Conservation (phyloP, 2,329 filamentous ascomycete genomes). For the Sporothrix brunneoviolacea region DNA sequence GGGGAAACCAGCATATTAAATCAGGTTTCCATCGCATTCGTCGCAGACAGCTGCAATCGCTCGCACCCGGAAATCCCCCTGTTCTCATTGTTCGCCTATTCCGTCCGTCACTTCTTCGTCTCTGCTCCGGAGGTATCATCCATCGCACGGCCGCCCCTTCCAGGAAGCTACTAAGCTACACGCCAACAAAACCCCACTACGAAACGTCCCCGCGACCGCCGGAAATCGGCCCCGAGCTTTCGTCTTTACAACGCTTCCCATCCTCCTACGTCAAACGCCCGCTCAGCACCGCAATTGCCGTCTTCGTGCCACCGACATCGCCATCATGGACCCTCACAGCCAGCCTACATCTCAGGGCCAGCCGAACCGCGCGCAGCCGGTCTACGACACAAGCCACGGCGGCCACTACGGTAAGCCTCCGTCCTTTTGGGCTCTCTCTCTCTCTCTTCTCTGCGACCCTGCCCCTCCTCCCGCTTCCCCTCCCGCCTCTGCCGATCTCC, state of each 20-base stretch:
- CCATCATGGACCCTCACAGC: slow-evolving; percentile 49
- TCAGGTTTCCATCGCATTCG: no score
- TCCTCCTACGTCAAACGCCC: neutral
- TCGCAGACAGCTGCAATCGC: neutral
- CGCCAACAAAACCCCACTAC: slow-evolving; percentile 2
- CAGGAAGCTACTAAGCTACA: slow-evolving; percentile 2
- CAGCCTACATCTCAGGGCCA: slow-evolving; percentile 49
- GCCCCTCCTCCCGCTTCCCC: neutral
- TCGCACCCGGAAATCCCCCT: neutral
- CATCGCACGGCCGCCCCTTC: neutral
- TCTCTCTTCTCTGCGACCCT: neutral
- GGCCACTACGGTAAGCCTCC: slow-evolving; percentile 66
- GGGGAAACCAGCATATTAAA: neutral
- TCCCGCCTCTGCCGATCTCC: neutral
- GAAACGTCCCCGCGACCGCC: slow-evolving; percentile 5
- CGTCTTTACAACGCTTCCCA: no score
- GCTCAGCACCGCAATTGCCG: neutral
- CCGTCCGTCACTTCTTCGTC: neutral
- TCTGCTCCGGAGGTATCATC: slow-evolving; percentile 1
- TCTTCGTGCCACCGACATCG: slow-evolving; percentile 1
- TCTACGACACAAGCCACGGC: slow-evolving; percentile 67
- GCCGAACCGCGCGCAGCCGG: slow-evolving; percentile 52
- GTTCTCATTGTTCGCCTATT: neutral
- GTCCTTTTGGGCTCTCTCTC: neutral
- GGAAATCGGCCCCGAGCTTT: slow-evolving; percentile 10